Evolutionary conservation across 805 yeast species (phyloP), one percentile per base, ranked within the genome.

Genomic region (Saccharomycopsis fibuligera): DNA sequence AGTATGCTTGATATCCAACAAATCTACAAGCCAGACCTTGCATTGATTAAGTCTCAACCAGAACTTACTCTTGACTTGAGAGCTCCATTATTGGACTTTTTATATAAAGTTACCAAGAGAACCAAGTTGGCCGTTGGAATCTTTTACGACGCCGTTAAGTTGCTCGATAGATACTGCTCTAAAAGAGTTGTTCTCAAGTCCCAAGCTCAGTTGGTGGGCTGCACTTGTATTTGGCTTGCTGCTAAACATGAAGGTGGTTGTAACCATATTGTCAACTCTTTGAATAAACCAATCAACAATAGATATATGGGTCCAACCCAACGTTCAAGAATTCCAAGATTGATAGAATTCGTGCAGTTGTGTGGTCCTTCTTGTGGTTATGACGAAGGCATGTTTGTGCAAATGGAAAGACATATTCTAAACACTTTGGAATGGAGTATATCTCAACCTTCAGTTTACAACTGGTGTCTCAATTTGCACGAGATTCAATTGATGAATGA

Each of bases 171-270:
- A 53, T 91, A 93, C 68, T 86, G 96, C 61, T 84, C 95, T 46
- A 83, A 82, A 58, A 73, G 98, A 56, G 80, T 89, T 4, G 93
- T 90, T 0, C 74, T 85, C 55, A 78, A 82, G 56, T 87, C 84
- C 50, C 98, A 90, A 66, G 81, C 87, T 53, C 96, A 90, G 65
- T 72, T 91, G 47, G 91, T 91, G 8, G 88, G 93, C 30, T 85
- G 95, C 54, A 87, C 96, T 2, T 87, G 96, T 53, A 68, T 91
- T 35, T 93, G 98, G 98, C 75, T 91, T 24, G 88, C 96, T 2
- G 81, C 96, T 23, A 91, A 91, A 63, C 73, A 80, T 14, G 78
- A 77, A 58, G 87, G 87, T 41, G 87, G 87, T 36, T 79, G 81
- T 62, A 79, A 79, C 56, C 87, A 81, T 63, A 77, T 79, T 56